A percentile compares a stretch with the other conserved stretches of the same genome.
Evolutionary conservation across 345 rosid species (phyloP).

Genomic region (Ceriops zippeliana): DNA sequence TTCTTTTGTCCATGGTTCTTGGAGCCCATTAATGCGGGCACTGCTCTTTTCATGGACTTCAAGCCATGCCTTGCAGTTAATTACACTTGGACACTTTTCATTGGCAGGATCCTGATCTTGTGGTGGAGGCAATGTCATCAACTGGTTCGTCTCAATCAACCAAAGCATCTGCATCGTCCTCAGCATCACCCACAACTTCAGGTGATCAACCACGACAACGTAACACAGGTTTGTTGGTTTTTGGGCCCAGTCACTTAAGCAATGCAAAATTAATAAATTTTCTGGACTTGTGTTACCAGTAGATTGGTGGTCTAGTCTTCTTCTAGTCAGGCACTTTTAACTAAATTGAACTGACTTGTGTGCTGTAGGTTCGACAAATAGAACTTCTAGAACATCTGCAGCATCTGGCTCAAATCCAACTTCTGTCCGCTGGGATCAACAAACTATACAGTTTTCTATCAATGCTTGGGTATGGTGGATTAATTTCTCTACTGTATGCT

Average conservation of each 20-base stretch:
- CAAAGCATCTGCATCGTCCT: constrained; percentile 53
- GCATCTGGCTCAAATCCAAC: constrained; percentile 49
- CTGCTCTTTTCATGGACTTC: not conserved
- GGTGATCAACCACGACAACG: constrained; percentile 52
- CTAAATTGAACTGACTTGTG: constrained; percentile 11
- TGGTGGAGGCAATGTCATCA: constrained; percentile 79
- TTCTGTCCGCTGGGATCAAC: constrained; percentile 81
- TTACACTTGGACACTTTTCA: constrained; percentile 1
- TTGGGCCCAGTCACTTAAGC: not conserved
- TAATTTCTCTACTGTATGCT: not conserved
- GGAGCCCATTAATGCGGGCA: not conserved
- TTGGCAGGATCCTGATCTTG: constrained; percentile 75
- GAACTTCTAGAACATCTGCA: constrained; percentile 58
- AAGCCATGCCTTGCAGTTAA: not conserved
- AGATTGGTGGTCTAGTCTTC: not conserved
- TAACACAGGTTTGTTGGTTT: constrained; percentile 40
- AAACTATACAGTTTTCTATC: constrained; percentile 90
- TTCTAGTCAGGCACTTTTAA: not conserved
- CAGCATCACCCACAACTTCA: constrained; percentile 42
- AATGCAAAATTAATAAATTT: not conserved
- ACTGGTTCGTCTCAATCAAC: constrained; percentile 58
- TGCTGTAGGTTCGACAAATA: constrained; percentile 60
- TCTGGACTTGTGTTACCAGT: not conserved
- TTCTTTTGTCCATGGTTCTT: not conserved
- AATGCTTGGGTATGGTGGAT: constrained; percentile 81